Evolutionary conservation across 176 grass and related monocot species (phyloP), one percentile per base, ranked within the genome.

Genomic region (Hyparrhenia diplandra): DNA sequence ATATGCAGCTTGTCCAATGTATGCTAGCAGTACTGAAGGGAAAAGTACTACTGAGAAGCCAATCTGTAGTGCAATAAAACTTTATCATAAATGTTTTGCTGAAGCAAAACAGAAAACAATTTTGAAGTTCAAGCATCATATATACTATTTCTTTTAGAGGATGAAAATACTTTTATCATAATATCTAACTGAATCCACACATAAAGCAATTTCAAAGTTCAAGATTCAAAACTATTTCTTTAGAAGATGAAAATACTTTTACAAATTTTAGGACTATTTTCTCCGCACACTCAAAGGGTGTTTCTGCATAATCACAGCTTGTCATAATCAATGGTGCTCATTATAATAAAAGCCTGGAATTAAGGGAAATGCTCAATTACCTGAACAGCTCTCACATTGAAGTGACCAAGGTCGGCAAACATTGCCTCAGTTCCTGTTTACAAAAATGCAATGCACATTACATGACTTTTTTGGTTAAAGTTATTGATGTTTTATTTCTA

Each of bases 371-470:
- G 12, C 71, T 80, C 13, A 6, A 57, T 69, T 85, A 95, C 89
- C 89, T 90, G 89, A 83, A 95, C 25, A 6, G 92, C 89, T 80
- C 74, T 92, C 24, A 92, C 43, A 63, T 85, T 90, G 84, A 95
- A 95, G 84, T 95, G 92, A 34, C 92, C 92, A 76, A 95, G 75
- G 83, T 92, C 92, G 2, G 92, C 89, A 69, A 95, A 95, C 89
- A 92, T 92, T 31, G 89, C 92, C 76, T 95, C 92, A 16, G 87
- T 90, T 65, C 92, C 93, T 95, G 75, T 93, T 77, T 67, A 72
- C 12, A 28, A 81, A 47, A 2, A 39, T 8, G 23, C 2, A 66
- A 28, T 67, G 31, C 36, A 18, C 60, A 46, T 67, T 73, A 77
- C 35, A 54, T 25, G 49, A 42, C 21, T 31, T 32, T 31, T 32